phyloP scores from a whole-genome alignment of 345 rosid species.

The Raphanus sativus region DNA sequence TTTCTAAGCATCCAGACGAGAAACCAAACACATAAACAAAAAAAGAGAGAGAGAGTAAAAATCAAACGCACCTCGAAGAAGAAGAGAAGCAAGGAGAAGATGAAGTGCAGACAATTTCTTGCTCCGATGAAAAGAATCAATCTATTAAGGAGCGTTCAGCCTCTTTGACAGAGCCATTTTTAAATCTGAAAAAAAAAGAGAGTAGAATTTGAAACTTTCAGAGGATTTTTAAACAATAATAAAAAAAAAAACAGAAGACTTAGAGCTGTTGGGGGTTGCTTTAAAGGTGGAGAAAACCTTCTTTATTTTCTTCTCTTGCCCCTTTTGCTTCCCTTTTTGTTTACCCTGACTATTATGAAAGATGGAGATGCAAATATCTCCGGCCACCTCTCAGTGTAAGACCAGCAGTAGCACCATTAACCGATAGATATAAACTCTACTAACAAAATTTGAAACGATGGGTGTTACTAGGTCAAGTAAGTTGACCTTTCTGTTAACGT shows the following conservation, averaged over 20 bases:
- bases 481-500: not conserved
- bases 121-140: slow-evolving; percentile 8
- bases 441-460: not conserved
- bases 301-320: not conserved
- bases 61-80: slow-evolving; percentile 28
- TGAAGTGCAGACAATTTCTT: not conserved
- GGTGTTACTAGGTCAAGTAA: not conserved
- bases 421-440: too few relatives aligned
- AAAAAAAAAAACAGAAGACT: not conserved
- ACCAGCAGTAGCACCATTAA: not conserved
- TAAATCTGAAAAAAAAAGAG: not conserved
- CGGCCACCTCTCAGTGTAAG: not conserved
- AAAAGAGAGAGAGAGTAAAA: not conserved
- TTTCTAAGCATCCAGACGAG: not conserved
- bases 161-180: slow-evolving; percentile 26
- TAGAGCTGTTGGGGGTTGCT: not conserved
- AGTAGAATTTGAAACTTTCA: slow-evolving; percentile 21
- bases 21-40: not conserved
- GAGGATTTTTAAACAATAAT: slow-evolving; percentile 17
- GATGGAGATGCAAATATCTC: not conserved
- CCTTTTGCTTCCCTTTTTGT: not conserved
- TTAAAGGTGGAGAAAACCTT: not conserved
- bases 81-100: not conserved
- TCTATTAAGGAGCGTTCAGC: not conserved
- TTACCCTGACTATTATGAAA: not conserved